Percentiles rank a stretch among this genome's conserved stretches.
These are phyloP conservation scores for Kockovaella imperatae DNA, from an alignment of 768 basidiomycete species.

Conservation along the genomic window DNA sequence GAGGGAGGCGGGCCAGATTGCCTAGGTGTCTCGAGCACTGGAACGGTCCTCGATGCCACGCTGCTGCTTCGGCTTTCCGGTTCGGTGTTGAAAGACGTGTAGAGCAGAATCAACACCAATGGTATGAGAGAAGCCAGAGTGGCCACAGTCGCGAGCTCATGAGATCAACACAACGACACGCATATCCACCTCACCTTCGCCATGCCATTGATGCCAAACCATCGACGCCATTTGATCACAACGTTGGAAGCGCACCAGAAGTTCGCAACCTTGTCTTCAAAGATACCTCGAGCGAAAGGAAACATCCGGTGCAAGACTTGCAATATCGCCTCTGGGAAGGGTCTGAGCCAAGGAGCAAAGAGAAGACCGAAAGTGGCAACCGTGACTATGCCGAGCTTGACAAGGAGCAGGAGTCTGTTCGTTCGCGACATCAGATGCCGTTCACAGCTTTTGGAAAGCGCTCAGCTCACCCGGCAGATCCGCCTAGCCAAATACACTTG, in stretches of 20 bases:
- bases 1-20: constrained; percentile 50
- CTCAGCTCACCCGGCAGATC: constrained; percentile 55
- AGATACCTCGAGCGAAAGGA: constrained; percentile 65
- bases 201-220: constrained; percentile 18
- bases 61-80: too few relatives aligned
- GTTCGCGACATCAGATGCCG: not conserved
- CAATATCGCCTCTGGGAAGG: constrained; percentile 46
- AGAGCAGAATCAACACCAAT: constrained; percentile 34
- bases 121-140: constrained; percentile 65
- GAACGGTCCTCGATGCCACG: too few relatives aligned
- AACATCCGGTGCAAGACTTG: constrained; percentile 75
- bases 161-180: not conserved
- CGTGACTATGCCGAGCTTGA: constrained; percentile 61
- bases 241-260: constrained; percentile 95
- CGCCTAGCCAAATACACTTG: constrained; percentile 79
- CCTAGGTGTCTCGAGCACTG: not conserved
- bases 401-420: constrained; percentile 51
- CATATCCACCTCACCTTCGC: constrained; percentile 16
- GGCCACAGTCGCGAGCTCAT: constrained; percentile 54
- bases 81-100: constrained; percentile 19
- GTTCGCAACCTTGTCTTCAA: constrained; percentile 63
- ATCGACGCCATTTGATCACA: constrained; percentile 68
- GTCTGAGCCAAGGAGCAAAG: constrained; percentile 67
- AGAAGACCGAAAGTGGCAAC: constrained; percentile 58
- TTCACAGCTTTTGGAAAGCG: not conserved